Base-by-base conservation (phyloP, 2,329 filamentous ascomycete species). In the Arthroderma sp. region DNA sequence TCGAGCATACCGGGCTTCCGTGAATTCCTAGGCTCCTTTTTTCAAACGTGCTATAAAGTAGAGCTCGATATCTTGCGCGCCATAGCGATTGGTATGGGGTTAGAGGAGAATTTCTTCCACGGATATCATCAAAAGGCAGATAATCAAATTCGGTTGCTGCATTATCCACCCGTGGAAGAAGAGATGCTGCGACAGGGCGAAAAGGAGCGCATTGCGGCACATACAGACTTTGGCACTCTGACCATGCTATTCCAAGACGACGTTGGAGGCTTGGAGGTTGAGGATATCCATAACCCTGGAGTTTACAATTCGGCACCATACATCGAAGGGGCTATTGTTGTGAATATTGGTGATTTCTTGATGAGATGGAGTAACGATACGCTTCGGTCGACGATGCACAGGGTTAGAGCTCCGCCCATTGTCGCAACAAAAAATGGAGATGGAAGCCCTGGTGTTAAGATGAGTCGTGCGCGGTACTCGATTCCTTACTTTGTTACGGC, bases 401-500 rank as follows among this genome's bases (percentile, higher is more conserved):
- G 73, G 2, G 73, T 77, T 2, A 66, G 63, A 1, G 51, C 70
- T 3, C 71, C 72, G 9, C 51, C 61, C 0, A 52, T 6, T 60
- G 68, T 48, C 58, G 64, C 11, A 64, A 57, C 46, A 61, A 56
- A 38, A 66, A 54, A 66, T 9, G 55, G 62, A 3, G 34, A 36
- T 4, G 36, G 29, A 27, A n/a, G 6, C 10, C 7, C 30, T n/a
- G 22, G 10, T 10, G 8, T 10, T 8, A 38, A 38, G 15, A 68
- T 74, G 62, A 74, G 71, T 2, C 59, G 62, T 30, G 65, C 68
- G 15, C 61, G 76, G 9, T 79, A 75, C 50, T 78, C 75, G 6
- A 78, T 79, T 43, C 74, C 75, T 0, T 79, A 77, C 53, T 79
- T 80, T 45, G 64, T 78, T 30, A 59, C 64, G 4, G 71, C 74